A percentile compares a stretch with the other conserved stretches of the same genome.
These are phyloP conservation scores for Alternaria infectoria DNA, from an alignment of 2,329 filamentous ascomycete genomes.

Conservation along the genomic window DNA sequence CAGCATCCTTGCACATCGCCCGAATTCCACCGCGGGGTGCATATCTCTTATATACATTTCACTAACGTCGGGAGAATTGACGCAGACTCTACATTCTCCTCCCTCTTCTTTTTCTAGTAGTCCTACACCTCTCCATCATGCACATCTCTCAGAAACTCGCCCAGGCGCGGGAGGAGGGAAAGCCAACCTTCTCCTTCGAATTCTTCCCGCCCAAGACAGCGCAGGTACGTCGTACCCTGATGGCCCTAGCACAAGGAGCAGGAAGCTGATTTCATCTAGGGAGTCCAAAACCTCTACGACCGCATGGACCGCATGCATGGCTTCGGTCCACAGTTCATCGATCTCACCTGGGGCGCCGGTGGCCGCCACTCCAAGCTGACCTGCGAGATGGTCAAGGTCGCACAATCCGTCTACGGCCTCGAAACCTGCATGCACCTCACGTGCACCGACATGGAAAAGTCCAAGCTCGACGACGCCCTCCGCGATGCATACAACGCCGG, in stretches of 20 bases:
- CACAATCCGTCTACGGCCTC: slow-evolving; percentile 91
- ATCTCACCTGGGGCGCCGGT: slow-evolving; percentile 97
- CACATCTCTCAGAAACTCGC: slow-evolving; percentile 93
- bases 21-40: slow-evolving; percentile 28
- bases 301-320: slow-evolving; percentile 99
- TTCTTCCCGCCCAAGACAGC: slow-evolving; percentile 99
- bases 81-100: neutral
- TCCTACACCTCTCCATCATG: slow-evolving; percentile 64
- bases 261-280: slow-evolving; percentile 49
- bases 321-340: slow-evolving; percentile 92
- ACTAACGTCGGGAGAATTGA: slow-evolving; percentile 12
- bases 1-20: slow-evolving; percentile 30
- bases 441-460: slow-evolving; percentile 95
- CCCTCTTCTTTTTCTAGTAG: slow-evolving; percentile 3
- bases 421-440: slow-evolving; percentile 99
- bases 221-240: slow-evolving; percentile 55
- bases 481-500: slow-evolving; percentile 89
- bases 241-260: neutral
- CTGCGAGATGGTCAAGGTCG: slow-evolving; percentile 95
- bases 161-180: slow-evolving; percentile 77
- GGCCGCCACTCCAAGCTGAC: slow-evolving; percentile 90
- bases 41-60: slow-evolving; percentile 5
- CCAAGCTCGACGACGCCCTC: slow-evolving; percentile 88
- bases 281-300: slow-evolving; percentile 98
- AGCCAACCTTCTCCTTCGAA: slow-evolving; percentile 96